Evolutionary conservation across 2,329 filamentous ascomycete genomes (phyloP).

Genomic region (Cladosporium halotolerans): DNA sequence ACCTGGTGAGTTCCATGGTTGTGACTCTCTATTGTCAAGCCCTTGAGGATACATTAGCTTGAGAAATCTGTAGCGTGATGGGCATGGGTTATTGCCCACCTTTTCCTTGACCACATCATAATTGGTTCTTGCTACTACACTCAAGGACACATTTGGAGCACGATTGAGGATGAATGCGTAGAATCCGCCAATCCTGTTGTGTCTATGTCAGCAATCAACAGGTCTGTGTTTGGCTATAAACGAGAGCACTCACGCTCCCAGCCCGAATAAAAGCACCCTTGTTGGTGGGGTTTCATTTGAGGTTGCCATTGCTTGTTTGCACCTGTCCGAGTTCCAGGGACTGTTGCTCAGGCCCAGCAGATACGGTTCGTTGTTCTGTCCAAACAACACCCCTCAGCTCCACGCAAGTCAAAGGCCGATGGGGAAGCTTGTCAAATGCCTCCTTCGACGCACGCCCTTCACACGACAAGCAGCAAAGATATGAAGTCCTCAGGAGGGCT

Average conservation of each 20-base stretch:
- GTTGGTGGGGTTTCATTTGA: background rate
- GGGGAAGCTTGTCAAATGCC: too few relatives aligned
- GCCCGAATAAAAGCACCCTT: constrained; percentile 45
- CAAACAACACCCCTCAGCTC: too few relatives aligned
- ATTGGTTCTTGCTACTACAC: constrained; percentile 42
- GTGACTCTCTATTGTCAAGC: constrained; percentile 37
- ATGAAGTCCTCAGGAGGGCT: too few relatives aligned
- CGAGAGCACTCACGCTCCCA: constrained; percentile 42
- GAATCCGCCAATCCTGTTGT: constrained; percentile 50
- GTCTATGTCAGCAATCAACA: background rate
- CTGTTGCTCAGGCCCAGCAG: too few relatives aligned
- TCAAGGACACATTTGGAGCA: constrained; percentile 34
- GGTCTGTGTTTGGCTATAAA: background rate
- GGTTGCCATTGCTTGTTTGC: background rate
- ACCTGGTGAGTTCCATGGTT: constrained; percentile 37
- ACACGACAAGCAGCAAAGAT: too few relatives aligned
- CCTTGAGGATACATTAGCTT: constrained; percentile 21
- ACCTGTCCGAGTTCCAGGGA: too few relatives aligned
- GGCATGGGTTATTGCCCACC: constrained; percentile 20
- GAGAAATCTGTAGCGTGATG: background rate
- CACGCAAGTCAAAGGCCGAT: background rate
- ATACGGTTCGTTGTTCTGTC: too few relatives aligned
- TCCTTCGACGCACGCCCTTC: too few relatives aligned
- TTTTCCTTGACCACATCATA: constrained; percentile 38
- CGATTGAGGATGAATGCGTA: constrained; percentile 50